phyloP scores from a whole-genome alignment of 495 filamentous ascomycete genomes.

The Entonaema liquescens region DNA sequence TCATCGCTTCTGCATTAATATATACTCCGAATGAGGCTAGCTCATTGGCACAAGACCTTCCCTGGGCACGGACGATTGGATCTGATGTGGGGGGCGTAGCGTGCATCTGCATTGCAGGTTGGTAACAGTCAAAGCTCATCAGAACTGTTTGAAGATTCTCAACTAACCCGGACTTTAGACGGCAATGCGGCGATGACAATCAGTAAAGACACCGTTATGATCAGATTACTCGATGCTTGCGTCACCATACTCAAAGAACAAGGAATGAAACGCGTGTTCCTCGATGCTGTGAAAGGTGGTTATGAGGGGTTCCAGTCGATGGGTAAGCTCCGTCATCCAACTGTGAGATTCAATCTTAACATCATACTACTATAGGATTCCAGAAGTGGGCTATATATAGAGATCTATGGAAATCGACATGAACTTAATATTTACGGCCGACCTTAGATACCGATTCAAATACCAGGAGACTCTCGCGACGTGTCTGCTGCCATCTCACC shows the following conservation, averaged over 20 bases:
- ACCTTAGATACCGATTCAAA: background rate
- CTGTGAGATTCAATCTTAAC: background rate
- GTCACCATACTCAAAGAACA: slow-evolving; percentile 49
- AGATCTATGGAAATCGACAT: slow-evolving; percentile 55
- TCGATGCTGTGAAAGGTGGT: slow-evolving; percentile 56
- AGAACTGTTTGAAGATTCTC: slow-evolving; percentile 2
- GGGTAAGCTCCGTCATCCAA: slow-evolving; percentile 45
- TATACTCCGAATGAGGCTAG: slow-evolving; percentile 63
- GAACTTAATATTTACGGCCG: slow-evolving; percentile 10
- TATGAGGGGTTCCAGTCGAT: slow-evolving; percentile 57
- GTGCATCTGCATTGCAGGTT: slow-evolving; percentile 66
- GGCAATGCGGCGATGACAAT: slow-evolving; percentile 46
- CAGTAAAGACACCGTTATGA: slow-evolving; percentile 55
- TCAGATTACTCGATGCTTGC: slow-evolving; percentile 57
- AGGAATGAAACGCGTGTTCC: slow-evolving; percentile 54
- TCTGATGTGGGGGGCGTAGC: slow-evolving; percentile 66
- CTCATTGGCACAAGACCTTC: slow-evolving; percentile 63
- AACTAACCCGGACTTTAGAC: slow-evolving; percentile 43
- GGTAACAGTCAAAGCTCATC: slow-evolving; percentile 13
- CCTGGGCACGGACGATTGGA: slow-evolving; percentile 65
- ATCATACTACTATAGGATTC: slow-evolving; percentile 49
- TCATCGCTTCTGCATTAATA: slow-evolving; percentile 65
- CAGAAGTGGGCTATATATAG: slow-evolving; percentile 60
- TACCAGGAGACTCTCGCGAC: slow-evolving; percentile 13
- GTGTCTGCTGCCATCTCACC: background rate